These are phyloP conservation scores for Graphilbum sp. DNA, from an alignment of 2,329 filamentous ascomycete species.

Conservation along the genomic window DNA sequence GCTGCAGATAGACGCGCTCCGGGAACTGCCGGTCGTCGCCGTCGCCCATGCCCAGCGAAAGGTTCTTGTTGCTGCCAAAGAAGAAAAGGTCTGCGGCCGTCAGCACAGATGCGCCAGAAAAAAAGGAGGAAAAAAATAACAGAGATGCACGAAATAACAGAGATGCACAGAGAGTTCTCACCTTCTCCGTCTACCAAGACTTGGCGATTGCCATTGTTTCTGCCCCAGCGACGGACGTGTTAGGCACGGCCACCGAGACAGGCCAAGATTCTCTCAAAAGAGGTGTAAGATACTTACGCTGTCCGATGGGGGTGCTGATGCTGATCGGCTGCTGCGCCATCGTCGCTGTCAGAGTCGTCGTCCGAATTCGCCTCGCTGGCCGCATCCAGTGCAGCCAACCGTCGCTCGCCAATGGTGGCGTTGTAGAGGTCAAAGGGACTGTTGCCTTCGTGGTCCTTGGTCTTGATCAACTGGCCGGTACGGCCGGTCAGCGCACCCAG, in stretches of 20 bases:
- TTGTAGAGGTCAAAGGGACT: constrained; percentile 90
- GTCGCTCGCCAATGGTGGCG: constrained; percentile 66
- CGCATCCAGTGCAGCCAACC: constrained; percentile 27
- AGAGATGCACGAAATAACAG: no score
- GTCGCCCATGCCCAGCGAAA: constrained; percentile 86
- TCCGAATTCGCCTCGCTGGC: neutral
- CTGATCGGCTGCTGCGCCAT: neutral
- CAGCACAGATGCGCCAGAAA: neutral
- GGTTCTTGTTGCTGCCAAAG: constrained; percentile 93
- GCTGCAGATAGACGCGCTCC: constrained; percentile 60
- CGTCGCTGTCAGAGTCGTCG: constrained; percentile 4
- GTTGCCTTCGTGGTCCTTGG: constrained; percentile 88
- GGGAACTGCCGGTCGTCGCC: constrained; percentile 89
- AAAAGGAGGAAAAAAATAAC: neutral
- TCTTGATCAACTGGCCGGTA: constrained; percentile 68
- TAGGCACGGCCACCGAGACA: neutral
- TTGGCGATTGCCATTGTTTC: constrained; percentile 8
- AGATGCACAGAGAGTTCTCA: no score
- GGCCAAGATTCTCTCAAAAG: no score
- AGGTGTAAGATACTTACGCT: neutral
- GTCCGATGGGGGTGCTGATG: neutral
- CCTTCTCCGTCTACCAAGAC: constrained; percentile 36
- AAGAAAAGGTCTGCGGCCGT: constrained; percentile 66
- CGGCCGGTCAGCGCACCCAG: constrained; percentile 40
- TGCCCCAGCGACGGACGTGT: no score